Conservation (phyloP, 2,329 filamentous ascomycete genomes). For the Pseudonectria foliicola region DNA sequence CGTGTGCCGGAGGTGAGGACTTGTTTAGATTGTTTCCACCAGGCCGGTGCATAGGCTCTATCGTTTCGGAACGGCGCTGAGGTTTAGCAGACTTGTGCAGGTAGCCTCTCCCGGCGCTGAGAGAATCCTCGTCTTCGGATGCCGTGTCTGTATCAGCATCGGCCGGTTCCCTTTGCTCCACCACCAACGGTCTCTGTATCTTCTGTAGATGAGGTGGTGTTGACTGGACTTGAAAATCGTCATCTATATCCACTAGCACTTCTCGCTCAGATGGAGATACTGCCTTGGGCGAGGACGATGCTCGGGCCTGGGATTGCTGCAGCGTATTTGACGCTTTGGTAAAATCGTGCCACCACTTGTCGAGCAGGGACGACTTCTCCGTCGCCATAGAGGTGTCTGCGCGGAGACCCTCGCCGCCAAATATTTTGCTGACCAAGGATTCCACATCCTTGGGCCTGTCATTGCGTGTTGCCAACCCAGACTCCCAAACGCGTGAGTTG, state of each 20-base stretch:
- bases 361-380: conserved; percentile 28
- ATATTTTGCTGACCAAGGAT: conserved; percentile 35
- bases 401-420: conserved; percentile 29
- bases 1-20: conserved; percentile 19
- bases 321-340: conserved; percentile 21
- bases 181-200: conserved; percentile 15
- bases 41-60: conserved; percentile 19
- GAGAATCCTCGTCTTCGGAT: conserved; percentile 20
- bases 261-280: conserved; percentile 9
- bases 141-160: conserved; percentile 24
- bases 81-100: conserved; percentile 4
- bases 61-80: conserved; percentile 10
- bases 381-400: conserved; percentile 23
- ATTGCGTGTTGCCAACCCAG: conserved; percentile 15
- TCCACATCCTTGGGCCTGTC: conserved; percentile 24
- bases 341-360: conserved; percentile 45
- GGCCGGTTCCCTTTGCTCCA: conserved; percentile 11
- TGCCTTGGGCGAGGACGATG: conserved; percentile 4
- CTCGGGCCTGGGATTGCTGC: conserved; percentile 12
- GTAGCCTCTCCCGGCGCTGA: conserved; percentile 3
- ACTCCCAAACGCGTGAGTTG: conserved; percentile 32
- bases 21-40: conserved; percentile 31
- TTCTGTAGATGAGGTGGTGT: conserved; percentile 35
- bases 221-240: conserved; percentile 45
- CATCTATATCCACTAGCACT: conserved; percentile 31